Base-by-base conservation (phyloP, 2,329 filamentous ascomycete genomes). In the Aspergillus caelatus region DNA sequence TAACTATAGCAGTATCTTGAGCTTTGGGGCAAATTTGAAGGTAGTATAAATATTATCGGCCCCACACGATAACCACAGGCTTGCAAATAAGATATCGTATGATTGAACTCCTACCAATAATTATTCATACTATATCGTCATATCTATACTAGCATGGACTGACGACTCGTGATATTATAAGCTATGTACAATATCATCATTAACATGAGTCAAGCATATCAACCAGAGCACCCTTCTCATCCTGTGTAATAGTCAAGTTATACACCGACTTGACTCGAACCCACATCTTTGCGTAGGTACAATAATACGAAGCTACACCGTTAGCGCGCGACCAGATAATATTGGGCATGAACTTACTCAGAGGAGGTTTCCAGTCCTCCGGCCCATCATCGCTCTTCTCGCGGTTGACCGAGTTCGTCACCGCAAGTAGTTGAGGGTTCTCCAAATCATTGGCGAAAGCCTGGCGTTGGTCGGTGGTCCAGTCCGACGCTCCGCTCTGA, bases 261-360 rank as follows among this genome's bases (percentile, higher is more conserved):
- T 90, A 95, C 71, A 88, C 86, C 71, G 83, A 86, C 86, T 95
- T 96, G 69, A 96, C 91, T 72, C 87, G 85, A 46, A 94, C 84
- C 89, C 90, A 96, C 74, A 89, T 87, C 74, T 86, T 84, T 16
- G 91, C 89, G 73, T 96, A 95, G 32, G 86, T 89, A 85, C 92
- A 95, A 77, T 91, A 86, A 79, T 92, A 94, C 66, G 82, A 83
- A 21, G 77, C 82, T 81, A 57, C 3, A 4, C 53, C 52, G 63
- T 74, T 55, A 70, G 65, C 50, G 52, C 12, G 14, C 21, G 52
- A 54, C 12, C 32, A 19, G 30, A 32, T 1, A 23, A 7, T 7
- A 10, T 8, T 36, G 46, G 16, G 46, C 6, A n/a, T 26, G n/a
- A 64, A 73, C 79, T 79, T 84, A 75, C 81, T 71, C 64, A 91